Base-by-base conservation (phyloP, 2,329 filamentous ascomycete species). In the Pezicula neosporulosa region DNA sequence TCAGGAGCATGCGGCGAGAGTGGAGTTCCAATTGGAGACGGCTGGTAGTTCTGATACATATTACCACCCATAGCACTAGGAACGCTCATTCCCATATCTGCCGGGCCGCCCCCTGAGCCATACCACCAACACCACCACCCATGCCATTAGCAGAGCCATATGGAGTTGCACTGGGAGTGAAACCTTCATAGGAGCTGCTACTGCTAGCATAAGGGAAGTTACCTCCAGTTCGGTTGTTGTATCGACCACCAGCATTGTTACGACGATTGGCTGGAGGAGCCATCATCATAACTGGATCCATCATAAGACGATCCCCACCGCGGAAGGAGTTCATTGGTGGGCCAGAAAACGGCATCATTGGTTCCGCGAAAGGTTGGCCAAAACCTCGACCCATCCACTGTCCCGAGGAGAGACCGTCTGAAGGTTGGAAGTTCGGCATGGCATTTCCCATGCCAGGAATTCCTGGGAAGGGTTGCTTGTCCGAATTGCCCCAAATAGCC, bases 1-100 rank as follows among this genome's bases (percentile, higher is more conserved):
- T 91, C 87, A 4, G 81, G 85, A 24, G 87, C 87, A 58, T 88
- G 83, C 12, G 87, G 86, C 16, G 87, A 90, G 39, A 91, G 74
- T 7, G 84, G 77, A 16, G 85, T 88, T 24, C 83, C 81, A 55
- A 81, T 76, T 24, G 81, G 73, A 56, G 80, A 80, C 59, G 69
- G 56, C 71, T 81, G 68, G 72, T 69, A 69, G 59, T 63, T 77
- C 64, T 19, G 53, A 54, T 60, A 66, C 44, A 68, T 53, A 62
- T 63, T 50, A 30, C 49, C 19, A 53, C 51, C 48, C 28, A 56
- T 48, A 18, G 37, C 16, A 41, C 44, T 30, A 4, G 44, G 16
- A 38, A 44, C 28, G 35, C 48, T 49, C 42, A 57, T 44, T 27
- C 52, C 52, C 44, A 63, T 60, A 21, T 12, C 52, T 49, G 21